Percentiles rank a stretch among this genome's conserved stretches.
phyloP scores from a whole-genome alignment of 78 protist genomes.

The Protostelium mycophagum region DNA sequence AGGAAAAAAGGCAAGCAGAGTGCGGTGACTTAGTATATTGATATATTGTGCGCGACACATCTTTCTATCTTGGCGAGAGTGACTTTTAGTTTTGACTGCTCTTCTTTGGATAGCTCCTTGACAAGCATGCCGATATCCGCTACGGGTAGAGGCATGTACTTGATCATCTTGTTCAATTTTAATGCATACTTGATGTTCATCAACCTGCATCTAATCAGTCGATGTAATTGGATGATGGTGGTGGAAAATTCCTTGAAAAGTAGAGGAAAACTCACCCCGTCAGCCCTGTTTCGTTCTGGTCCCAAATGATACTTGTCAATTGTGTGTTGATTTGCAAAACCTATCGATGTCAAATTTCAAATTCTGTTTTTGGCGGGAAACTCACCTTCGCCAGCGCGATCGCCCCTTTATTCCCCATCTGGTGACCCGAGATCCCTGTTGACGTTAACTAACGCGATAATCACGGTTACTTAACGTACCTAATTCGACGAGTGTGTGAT shows the following conservation, averaged over 20 bases:
- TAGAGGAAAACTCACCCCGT: background rate
- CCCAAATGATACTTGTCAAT: background rate
- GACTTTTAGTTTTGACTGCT: background rate
- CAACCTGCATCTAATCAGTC: too few relatives aligned
- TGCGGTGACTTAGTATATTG: background rate
- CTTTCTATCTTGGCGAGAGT: background rate
- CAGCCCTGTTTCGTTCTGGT: background rate
- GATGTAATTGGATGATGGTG: background rate
- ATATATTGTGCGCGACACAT: background rate
- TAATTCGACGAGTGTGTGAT: background rate
- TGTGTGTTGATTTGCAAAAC: background rate
- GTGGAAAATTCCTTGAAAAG: too few relatives aligned
- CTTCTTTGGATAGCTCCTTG: background rate
- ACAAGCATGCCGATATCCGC: background rate
- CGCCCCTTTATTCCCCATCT: background rate
- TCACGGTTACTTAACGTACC: too few relatives aligned
- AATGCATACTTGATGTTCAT: background rate
- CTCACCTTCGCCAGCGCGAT: background rate
- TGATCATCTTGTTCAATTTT: background rate
- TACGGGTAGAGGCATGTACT: background rate
- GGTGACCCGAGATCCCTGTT: background rate
- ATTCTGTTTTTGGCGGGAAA: too few relatives aligned
- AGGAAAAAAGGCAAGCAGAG: too few relatives aligned
- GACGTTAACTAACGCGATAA: too few relatives aligned
- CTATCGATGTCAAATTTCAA: background rate